phyloP scores from a whole-genome alignment of 2,329 filamentous ascomycete genomes.

The Xylaria sp. region DNA sequence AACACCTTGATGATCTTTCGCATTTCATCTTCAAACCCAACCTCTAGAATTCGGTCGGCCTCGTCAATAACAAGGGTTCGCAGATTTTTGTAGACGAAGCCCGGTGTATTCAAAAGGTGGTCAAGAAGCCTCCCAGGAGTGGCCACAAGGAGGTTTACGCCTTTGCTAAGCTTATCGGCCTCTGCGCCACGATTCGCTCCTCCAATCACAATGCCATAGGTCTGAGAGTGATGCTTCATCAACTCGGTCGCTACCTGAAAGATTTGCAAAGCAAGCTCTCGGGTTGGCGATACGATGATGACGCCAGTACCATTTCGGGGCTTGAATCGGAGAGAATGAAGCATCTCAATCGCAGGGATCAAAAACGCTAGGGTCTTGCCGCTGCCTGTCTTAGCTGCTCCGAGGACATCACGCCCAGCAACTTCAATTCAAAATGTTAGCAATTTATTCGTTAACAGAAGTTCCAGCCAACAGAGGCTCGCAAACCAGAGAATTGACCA shows the following conservation, averaged over 20 bases:
- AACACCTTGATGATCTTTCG: constrained; percentile 94
- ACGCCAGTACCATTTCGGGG: constrained; percentile 89
- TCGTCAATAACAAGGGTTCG: constrained; percentile 96
- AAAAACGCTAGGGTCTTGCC: constrained; percentile 97
- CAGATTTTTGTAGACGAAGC: constrained; percentile 69
- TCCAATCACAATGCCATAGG: constrained; percentile 95
- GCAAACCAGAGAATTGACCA: constrained; percentile 83
- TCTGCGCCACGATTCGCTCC: constrained; percentile 92
- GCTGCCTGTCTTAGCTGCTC: constrained; percentile 91
- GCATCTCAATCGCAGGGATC: constrained; percentile 93
- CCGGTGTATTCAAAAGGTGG: constrained; percentile 90
- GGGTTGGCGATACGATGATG: constrained; percentile 90
- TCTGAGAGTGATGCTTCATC: constrained; percentile 89
- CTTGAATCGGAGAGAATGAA: constrained; percentile 91
- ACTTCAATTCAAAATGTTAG: constrained; percentile 52
- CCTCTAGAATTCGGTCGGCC: constrained; percentile 94
- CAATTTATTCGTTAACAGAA: background rate
- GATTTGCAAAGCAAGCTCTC: constrained; percentile 94
- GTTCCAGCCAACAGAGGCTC: background rate
- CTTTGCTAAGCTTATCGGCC: constrained; percentile 92
- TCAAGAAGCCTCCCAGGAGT: constrained; percentile 93
- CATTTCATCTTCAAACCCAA: constrained; percentile 99
- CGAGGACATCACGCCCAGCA: constrained; percentile 90
- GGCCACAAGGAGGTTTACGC: constrained; percentile 93
- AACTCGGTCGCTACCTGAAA: constrained; percentile 94